phyloP scores from a whole-genome alignment of 352 stramenopile species.

The Globisporangium recalcitrans region DNA sequence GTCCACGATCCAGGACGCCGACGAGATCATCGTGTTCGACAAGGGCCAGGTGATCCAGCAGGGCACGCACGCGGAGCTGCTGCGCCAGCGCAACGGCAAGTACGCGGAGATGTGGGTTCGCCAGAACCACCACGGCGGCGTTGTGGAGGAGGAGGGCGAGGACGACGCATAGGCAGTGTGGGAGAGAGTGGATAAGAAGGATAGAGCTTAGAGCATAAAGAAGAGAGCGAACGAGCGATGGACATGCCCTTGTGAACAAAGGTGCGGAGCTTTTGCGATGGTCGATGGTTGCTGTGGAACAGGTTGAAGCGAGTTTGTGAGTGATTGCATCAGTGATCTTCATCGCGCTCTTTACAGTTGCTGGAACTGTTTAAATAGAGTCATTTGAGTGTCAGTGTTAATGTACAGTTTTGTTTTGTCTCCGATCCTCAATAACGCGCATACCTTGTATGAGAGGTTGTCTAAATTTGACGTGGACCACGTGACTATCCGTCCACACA shows the following conservation, averaged over 20 bases:
- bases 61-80: slow-evolving; percentile 84
- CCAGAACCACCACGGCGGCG: slow-evolving; percentile 40
- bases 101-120: slow-evolving; percentile 74
- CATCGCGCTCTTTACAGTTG: not conserved
- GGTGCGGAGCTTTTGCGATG: not conserved
- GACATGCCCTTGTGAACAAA: not conserved
- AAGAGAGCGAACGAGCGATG: not conserved
- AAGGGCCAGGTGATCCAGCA: slow-evolving; percentile 82
- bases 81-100: slow-evolving; percentile 56
- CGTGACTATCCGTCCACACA: not conserved
- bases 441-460: not conserved
- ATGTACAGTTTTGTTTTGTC: too few relatives aligned
- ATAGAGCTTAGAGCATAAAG: slow-evolving; percentile 7
- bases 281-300: not conserved
- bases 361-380: not conserved
- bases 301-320: not conserved
- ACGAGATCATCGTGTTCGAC: slow-evolving; percentile 90
- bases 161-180: not conserved
- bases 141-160: not conserved
- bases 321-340: not conserved
- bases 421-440: too few relatives aligned
- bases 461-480: not conserved
- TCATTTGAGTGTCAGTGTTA: not conserved
- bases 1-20: slow-evolving; percentile 70
- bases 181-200: too few relatives aligned